Percentiles rank a stretch among this genome's conserved stretches.
Evolutionary conservation across 2,329 filamentous ascomycete genomes (phyloP).

Genomic region (Ascochyta lentis): DNA sequence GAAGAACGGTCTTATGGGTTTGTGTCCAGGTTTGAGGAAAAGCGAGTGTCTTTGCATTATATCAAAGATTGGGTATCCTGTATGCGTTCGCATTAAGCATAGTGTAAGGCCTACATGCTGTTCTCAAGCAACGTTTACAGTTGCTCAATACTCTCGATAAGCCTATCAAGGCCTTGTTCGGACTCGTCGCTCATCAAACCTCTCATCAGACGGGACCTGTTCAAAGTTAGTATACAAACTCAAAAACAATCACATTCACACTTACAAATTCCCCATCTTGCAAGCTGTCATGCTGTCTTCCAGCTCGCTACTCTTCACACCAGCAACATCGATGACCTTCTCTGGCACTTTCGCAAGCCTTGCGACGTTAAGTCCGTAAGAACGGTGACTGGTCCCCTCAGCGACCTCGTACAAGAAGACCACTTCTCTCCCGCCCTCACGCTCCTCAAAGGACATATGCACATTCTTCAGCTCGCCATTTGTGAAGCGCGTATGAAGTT

Average conservation of each 20-base stretch:
- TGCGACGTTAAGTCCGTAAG: slow-evolving; percentile 93
- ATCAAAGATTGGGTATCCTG: not conserved
- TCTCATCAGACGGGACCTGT: slow-evolving; percentile 33
- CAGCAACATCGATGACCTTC: slow-evolving; percentile 78
- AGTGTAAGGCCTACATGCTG: not conserved
- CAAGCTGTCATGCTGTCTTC: slow-evolving; percentile 65
- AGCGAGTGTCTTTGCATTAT: not conserved
- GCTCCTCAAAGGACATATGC: slow-evolving; percentile 82
- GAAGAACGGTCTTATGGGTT: not conserved
- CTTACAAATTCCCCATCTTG: slow-evolving; percentile 45
- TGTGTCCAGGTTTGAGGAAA: not conserved
- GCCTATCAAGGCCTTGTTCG: slow-evolving; percentile 44
- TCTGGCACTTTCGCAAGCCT: slow-evolving; percentile 81
- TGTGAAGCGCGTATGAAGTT: slow-evolving; percentile 72
- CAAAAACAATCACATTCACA: slow-evolving; percentile 6
- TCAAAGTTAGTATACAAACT: slow-evolving; percentile 20
- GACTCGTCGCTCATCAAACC: slow-evolving; percentile 33
- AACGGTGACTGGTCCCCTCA: slow-evolving; percentile 89
- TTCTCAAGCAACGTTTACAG: slow-evolving; percentile 33
- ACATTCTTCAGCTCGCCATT: slow-evolving; percentile 77
- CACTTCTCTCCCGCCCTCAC: slow-evolving; percentile 70
- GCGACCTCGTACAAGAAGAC: slow-evolving; percentile 94
- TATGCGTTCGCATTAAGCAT: not conserved
- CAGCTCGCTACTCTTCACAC: slow-evolving; percentile 78
- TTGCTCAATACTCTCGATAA: slow-evolving; percentile 54